Base-by-base conservation (phyloP, 805 yeast species). In the Ogataea pilisensis region DNA sequence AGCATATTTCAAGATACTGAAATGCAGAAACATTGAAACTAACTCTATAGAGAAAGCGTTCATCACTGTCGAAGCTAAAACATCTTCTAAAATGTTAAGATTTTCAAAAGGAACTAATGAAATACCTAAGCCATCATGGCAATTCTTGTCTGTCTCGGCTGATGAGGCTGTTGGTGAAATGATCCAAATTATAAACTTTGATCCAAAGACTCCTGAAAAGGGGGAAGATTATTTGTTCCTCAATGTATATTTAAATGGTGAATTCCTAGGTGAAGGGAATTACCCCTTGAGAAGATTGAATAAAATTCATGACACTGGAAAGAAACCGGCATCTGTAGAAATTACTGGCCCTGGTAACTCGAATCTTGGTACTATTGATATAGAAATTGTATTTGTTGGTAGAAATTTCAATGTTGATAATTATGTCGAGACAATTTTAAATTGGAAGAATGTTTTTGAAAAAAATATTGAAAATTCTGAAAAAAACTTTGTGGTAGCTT, bases 61-160 rank as follows among this genome's bases (percentile, higher is more conserved):
- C 42, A 61, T 82, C 45, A 73, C 85, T 2, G 64, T 82, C 39
- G 75, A 75, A 46, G 68, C 78, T 34, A 68, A 72, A 25, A 62
- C 82, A 9, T 75, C 78, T 4, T 74, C 75, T 35, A 69, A 75
- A 20, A 50, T 62, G 33, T 65, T 82, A 26, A 61, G 67, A 5
- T 83, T 86, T 56, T 73, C 80, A n/a, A 80, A 79, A 54, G 87
- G 85, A 11, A 73, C 85, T 0, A 82, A 82, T 60, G 86, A 79
- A 53, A 57, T 60, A 13, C 71, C 70, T 8, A 60, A 64, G 31
- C 58, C 66, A 20, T 46, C 60, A 7, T 87, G 95, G 95, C 78
- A 76, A 40, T 85, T 88, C 52, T 73, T 85, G 8, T 79, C 91
- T 2, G 86, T 84, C 11, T 69, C 72, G 49, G 78, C 87, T 1